Evolutionary conservation across 305 asterid genomes (phyloP), one percentile per base, ranked within the genome.

Genomic region (Fraxinus dipetala): DNA sequence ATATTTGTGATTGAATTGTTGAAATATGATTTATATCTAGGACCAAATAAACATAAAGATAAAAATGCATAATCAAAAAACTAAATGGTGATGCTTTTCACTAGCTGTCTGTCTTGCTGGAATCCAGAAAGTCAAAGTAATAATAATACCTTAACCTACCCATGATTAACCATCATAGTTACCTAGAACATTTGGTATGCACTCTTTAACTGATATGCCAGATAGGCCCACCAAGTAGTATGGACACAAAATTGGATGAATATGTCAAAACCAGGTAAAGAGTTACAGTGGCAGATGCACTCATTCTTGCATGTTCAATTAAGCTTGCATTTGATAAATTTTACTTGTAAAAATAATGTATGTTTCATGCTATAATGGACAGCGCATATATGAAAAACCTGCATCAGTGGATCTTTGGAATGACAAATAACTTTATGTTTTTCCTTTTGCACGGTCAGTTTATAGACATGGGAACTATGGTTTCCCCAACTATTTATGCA

Each of bases 401-500:
- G 65, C 65, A 56, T 56, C 26, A n/a, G 65, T n/a, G 65, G 2
- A 56, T 56, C 65, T 56, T 56, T n/a, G 65, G 65, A 56, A 56
- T 56, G 65, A 56, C 65, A 18, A 56, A 18, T 56, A n/a, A 56
- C 26, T 36, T 51, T 56, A 56, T 56, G 67, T 56, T 70, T 77
- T 31, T 51, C 16, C 31, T 73, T 13, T 75, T 80, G 2, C 36
- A 1, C n/a, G 10, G 51, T 67, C 91, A 89, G 92, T 87, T 87
- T 35, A 85, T 87, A 80, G 87, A 87, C 5, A 89, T 89, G 1
- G 92, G 92, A 67, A 89, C 90, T 1, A 86, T 89, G 92, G 88
- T 89, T 31, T 90, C 93, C 40, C 91, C 91, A 8, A 90, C 93
- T 6, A 91, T 90, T 11, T 87, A 83, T 75, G 89, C 91, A 9